Evolutionary conservation across 495 filamentous ascomycete species (phyloP), one percentile per base, ranked within the genome.

Genomic region (Parachaetomium inaequale): DNA sequence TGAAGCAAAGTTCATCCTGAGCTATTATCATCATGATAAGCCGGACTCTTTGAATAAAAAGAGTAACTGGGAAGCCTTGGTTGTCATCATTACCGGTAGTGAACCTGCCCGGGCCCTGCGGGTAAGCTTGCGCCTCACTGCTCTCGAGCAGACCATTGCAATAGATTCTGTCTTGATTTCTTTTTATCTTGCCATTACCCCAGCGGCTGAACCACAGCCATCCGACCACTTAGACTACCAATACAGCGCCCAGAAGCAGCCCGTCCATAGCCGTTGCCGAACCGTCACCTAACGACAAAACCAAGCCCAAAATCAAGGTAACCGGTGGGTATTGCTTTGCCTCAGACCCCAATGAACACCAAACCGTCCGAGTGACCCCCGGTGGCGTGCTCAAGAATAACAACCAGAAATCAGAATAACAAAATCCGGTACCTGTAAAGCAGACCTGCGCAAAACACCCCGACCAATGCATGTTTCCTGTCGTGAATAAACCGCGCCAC

Each of bases 401-500:
- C 26, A 52, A 51, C 15, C 31, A 59, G 46, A 56, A 47, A 28
- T 7, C 36, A 38, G 10, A 46, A 55, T 8, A 63, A 54, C 7
- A 66, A 55, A 63, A 51, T 7, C 42, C 31, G 56, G 36, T 49
- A 36, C 50, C 56, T 59, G 38, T 17, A 64, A 68, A 58, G 34
- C 43, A 69, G 63, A 36, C 59, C 60, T 57, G 56, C 59, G 53
- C 55, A 67, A n/a, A 69, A 72, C 63, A 68, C 68, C 71, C 66
- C 61, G 62, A 43, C 63, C 71, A 63, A 74, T 74, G 71, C 71
- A 73, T 70, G 58, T 58, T 68, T 67, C 62, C 45, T 67, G 65
- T 72, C 64, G 66, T 70, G 21, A 59, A 59, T n/a, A 55, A 55
- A 32, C 58, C 61, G 56, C 58, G 36, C 53, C 40, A 42, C 42